A percentile compares a stretch with the other conserved stretches of the same genome.
These are phyloP conservation scores for Diplodia mutila DNA, from an alignment of 2,329 filamentous ascomycete genomes.

Conservation along the genomic window DNA sequence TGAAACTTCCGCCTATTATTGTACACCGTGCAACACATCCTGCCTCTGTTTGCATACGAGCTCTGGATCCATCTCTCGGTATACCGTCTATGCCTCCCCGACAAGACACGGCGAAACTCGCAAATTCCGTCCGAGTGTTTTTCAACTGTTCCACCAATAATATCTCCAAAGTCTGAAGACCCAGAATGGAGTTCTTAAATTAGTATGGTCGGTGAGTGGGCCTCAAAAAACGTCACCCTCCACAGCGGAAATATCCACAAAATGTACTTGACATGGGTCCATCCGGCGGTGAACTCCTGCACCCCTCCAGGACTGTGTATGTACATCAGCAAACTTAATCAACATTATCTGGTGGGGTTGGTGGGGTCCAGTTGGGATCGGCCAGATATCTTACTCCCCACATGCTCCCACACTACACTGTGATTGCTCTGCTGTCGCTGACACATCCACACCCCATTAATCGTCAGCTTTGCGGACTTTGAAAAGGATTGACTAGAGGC, in stretches of 20 bases:
- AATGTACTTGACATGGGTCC: no score
- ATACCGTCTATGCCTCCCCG: background rate
- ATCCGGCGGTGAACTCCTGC: no score
- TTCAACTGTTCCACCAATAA: no score
- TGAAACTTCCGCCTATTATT: background rate
- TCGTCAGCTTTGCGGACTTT: background rate
- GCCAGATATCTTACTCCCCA: background rate
- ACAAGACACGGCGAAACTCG: background rate
- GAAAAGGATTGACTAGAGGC: background rate
- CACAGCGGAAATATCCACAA: no score
- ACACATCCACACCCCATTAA: background rate
- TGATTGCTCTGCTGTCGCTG: background rate
- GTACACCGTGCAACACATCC: background rate
- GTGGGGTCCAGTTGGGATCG: background rate
- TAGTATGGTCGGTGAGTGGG: no score
- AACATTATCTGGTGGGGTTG: background rate
- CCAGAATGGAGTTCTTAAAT: no score
- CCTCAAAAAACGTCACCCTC: no score
- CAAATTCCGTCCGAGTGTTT: background rate
- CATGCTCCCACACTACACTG: background rate
- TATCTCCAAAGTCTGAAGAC: no score
- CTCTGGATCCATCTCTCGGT: background rate
- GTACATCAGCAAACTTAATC: no score
- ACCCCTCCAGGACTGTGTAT: no score
- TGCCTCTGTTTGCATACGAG: background rate